Percentiles rank a stretch among this genome's conserved stretches.
Evolutionary conservation across 2,329 filamentous ascomycete species (phyloP).

Genomic region (Trichoderma atroviride): DNA sequence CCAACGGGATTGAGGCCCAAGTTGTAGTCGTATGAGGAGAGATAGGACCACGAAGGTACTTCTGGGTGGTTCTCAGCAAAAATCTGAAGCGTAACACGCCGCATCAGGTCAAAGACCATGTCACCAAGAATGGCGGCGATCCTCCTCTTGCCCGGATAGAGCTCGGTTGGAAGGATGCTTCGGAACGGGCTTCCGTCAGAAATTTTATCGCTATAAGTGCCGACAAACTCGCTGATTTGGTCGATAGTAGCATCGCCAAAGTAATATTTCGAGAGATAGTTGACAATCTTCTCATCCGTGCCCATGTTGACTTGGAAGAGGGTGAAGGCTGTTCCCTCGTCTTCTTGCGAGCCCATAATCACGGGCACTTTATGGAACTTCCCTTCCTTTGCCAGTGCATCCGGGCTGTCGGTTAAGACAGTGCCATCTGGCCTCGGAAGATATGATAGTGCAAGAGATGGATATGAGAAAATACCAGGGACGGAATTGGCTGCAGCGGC

Average conservation of each 20-base stretch:
- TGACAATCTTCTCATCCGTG: conserved; percentile 58
- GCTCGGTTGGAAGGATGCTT: conserved; percentile 60
- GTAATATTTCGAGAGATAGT: conserved; percentile 64
- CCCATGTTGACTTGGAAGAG: conserved; percentile 70
- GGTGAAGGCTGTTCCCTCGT: conserved; percentile 76
- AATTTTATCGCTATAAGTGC: conserved; percentile 59
- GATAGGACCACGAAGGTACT: conserved; percentile 73
- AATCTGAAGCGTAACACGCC: conserved; percentile 63
- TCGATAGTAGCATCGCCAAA: conserved; percentile 58
- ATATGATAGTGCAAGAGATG: conserved; percentile 70
- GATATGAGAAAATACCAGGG: conserved; percentile 67
- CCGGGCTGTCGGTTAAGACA: conserved; percentile 63
- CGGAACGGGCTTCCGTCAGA: conserved; percentile 70
- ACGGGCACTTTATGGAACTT: conserved; percentile 53
- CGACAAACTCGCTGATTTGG: conserved; percentile 59
- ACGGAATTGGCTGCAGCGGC: conserved; percentile 70
- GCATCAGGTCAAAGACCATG: conserved; percentile 70
- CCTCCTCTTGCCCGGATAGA: conserved; percentile 75
- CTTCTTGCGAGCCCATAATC: conserved; percentile 73
- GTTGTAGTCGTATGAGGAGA: conserved; percentile 67
- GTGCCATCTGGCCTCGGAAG: conserved; percentile 72
- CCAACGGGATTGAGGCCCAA: conserved; percentile 60
- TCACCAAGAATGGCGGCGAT: conserved; percentile 76
- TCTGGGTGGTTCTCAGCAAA: conserved; percentile 51
- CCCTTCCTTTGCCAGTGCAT: conserved; percentile 55